These are phyloP conservation scores for Spinacia oleracea DNA, from an alignment of 179 eudicot species.

Conservation along the genomic window DNA sequence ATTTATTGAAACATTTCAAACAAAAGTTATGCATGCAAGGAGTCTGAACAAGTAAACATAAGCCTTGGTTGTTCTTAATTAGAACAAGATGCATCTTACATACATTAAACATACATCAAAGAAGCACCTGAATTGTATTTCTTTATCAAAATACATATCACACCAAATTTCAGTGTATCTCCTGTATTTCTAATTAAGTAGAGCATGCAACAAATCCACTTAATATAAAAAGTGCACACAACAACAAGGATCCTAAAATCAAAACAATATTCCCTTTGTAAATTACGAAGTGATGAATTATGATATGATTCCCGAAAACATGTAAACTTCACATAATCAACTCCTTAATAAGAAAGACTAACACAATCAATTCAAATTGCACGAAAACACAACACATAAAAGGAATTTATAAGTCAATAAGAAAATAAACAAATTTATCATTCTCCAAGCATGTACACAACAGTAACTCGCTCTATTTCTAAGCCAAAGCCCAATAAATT, in stretches of 20 bases:
- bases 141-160: neutral
- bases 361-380: neutral
- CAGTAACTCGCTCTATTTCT: neutral
- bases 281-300: neutral
- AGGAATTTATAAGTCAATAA: neutral
- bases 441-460: neutral
- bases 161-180: neutral
- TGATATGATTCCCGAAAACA: neutral
- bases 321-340: neutral
- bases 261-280: neutral
- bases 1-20: constrained; percentile 85
- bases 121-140: neutral
- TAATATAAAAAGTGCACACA: neutral
- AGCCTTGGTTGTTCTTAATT: neutral
- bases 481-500: neutral
- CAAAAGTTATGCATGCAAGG: constrained; percentile 94
- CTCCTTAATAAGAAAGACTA: neutral
- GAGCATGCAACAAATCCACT: neutral
- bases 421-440: neutral
- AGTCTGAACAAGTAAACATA: constrained; percentile 47
- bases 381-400: neutral
- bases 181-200: neutral
- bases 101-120: neutral
- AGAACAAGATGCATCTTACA: neutral
- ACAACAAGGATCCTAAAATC: neutral